These are phyloP conservation scores for Emydomyces testavorans DNA, from an alignment of 2,329 filamentous ascomycete species.

Conservation along the genomic window DNA sequence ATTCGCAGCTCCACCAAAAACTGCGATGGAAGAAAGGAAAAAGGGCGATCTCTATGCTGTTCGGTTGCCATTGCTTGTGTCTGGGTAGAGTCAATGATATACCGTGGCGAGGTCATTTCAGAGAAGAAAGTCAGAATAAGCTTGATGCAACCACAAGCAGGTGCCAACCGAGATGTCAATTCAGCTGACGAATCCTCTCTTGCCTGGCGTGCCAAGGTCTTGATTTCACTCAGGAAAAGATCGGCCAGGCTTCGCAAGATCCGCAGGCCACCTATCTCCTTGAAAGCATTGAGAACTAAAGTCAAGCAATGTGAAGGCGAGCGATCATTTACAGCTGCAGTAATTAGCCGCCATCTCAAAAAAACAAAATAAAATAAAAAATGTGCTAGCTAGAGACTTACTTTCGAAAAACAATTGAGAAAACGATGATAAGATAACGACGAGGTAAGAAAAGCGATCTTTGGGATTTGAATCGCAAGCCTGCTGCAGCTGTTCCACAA, in stretches of 20 bases:
- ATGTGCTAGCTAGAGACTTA: no score
- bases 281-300: slow-evolving; percentile 76
- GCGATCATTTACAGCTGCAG: slow-evolving; percentile 38
- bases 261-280: slow-evolving; percentile 63
- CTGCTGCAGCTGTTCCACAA: slow-evolving; percentile 55
- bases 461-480: slow-evolving; percentile 37
- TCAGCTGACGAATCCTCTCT: slow-evolving; percentile 33
- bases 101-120: slow-evolving; percentile 64
- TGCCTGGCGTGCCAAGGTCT: slow-evolving; percentile 35
- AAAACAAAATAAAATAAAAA: no score
- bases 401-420: slow-evolving; percentile 69
- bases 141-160: slow-evolving; percentile 55
- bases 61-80: slow-evolving; percentile 45
- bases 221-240: slow-evolving; percentile 52
- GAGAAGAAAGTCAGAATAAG: slow-evolving; percentile 76
- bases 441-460: slow-evolving; percentile 64
- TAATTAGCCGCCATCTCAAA: slow-evolving; percentile 11
- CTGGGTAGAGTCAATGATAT: slow-evolving; percentile 63
- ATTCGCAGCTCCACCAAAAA: slow-evolving; percentile 78
- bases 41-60: slow-evolving; percentile 44
- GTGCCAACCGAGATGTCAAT: slow-evolving; percentile 34
- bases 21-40: slow-evolving; percentile 58
- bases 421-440: slow-evolving; percentile 65
- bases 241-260: slow-evolving; percentile 61
- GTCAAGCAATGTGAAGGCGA: slow-evolving; percentile 46